Conservation (phyloP, 345 rosid species). For the Citrus mangshanensis region DNA sequence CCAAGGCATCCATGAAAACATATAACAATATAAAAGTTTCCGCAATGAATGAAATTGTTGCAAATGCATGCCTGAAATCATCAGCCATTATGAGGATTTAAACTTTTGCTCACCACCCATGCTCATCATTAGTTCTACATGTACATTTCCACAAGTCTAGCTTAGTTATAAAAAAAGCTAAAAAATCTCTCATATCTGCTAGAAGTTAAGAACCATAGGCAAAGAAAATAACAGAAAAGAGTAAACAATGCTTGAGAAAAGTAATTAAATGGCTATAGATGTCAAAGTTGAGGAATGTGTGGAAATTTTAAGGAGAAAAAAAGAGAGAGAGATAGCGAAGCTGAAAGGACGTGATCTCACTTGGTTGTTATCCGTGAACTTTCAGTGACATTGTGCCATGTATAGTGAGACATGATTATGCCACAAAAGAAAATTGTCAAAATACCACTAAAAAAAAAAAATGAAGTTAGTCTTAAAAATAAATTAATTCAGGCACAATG, state of each 20-base stretch:
- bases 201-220: not conserved
- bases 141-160: not conserved
- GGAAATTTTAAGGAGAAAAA: not conserved
- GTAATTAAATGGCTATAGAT: not conserved
- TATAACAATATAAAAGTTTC: conserved; percentile 70
- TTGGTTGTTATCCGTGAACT: conserved; percentile 68
- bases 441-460: conserved; percentile 50
- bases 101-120: not conserved
- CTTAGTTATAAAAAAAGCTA: not conserved
- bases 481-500: not conserved
- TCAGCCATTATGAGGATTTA: conserved; percentile 4
- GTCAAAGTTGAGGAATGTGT: not conserved
- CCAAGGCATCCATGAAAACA: conserved; percentile 72
- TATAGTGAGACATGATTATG: conserved; percentile 67
- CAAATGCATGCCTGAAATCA: conserved; percentile 69
- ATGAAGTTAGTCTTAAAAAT: not conserved
- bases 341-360: conserved; percentile 27
- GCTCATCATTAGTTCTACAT: not conserved
- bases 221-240: not conserved
- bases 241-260: not conserved
- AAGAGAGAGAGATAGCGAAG: not conserved
- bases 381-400: conserved; percentile 77
- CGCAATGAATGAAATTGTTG: conserved; percentile 66
- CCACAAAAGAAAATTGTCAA: conserved; percentile 72
- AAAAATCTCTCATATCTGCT: not conserved